Percentiles rank a stretch among this genome's conserved stretches.
phyloP scores from a whole-genome alignment of 2,329 filamentous ascomycete species.

The Domatiomyces catenatus region DNA sequence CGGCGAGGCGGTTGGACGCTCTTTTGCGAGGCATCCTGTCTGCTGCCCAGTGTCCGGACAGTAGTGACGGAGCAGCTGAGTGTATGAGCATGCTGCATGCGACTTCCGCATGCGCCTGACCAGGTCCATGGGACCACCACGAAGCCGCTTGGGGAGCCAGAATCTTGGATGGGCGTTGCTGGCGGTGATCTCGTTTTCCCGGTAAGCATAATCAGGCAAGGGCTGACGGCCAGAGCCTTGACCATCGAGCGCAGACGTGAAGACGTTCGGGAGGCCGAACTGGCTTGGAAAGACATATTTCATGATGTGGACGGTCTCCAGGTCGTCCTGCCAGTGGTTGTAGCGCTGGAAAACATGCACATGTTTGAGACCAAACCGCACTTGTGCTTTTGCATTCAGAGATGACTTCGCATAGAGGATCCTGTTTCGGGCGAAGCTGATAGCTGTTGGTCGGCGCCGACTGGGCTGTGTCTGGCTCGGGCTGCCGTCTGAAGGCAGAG shows the following conservation, averaged over 20 bases:
- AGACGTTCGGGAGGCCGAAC: conserved; percentile 84
- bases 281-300: conserved; percentile 91
- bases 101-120: conserved; percentile 53
- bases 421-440: conserved; percentile 55
- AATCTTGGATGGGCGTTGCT: conserved; percentile 10
- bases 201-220: conserved; percentile 70
- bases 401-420: conserved; percentile 73
- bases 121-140: conserved; percentile 45
- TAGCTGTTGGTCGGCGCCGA: background rate
- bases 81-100: conserved; percentile 64
- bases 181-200: conserved; percentile 60
- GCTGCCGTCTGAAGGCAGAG: conserved; percentile 18
- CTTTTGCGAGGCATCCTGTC: background rate
- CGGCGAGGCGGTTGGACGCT: background rate
- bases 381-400: conserved; percentile 49
- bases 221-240: conserved; percentile 50
- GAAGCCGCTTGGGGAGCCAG: conserved; percentile 36
- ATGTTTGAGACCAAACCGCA: conserved; percentile 62
- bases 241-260: conserved; percentile 52
- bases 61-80: conserved; percentile 62
- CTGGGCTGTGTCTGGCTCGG: background rate
- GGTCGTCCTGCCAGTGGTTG: conserved; percentile 30
- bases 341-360: conserved; percentile 73
- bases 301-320: conserved; percentile 55
- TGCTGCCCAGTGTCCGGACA: conserved; percentile 40